Evolutionary conservation across 2,329 filamentous ascomycete species (phyloP).

Genomic region (Alternaria ventricosa): DNA sequence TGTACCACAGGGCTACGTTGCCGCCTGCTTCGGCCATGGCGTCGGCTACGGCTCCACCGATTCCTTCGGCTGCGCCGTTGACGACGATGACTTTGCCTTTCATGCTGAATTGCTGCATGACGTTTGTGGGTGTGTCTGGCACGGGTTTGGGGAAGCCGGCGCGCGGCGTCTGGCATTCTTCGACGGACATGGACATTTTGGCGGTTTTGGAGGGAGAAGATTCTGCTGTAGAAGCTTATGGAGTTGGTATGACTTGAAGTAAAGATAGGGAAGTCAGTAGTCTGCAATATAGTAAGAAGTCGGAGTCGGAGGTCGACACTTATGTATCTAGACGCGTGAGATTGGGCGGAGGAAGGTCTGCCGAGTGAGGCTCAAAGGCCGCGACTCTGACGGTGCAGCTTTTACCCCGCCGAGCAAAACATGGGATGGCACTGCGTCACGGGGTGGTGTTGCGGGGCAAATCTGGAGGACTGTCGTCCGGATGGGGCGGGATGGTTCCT

Average conservation of each 20-base stretch:
- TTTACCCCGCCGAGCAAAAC: constrained; percentile 6
- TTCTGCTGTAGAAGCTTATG: background rate
- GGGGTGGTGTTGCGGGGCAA: constrained; percentile 28
- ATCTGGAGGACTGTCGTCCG: constrained; percentile 28
- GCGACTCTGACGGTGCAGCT: constrained; percentile 1
- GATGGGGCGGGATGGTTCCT: constrained; percentile 9
- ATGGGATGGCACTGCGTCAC: constrained; percentile 19
- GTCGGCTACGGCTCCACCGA: constrained; percentile 55
- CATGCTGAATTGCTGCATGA: constrained; percentile 42
- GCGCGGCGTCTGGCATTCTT: constrained; percentile 34
- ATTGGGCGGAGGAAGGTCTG: background rate
- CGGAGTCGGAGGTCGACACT: background rate
- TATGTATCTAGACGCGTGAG: constrained; percentile 1
- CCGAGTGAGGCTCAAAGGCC: background rate
- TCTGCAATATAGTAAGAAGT: background rate
- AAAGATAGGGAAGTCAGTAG: background rate
- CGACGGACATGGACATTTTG: constrained; percentile 45
- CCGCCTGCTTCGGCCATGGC: constrained; percentile 51
- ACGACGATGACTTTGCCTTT: constrained; percentile 52
- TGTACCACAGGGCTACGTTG: constrained; percentile 56
- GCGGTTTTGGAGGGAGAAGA: constrained; percentile 2
- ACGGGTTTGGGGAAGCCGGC: constrained; percentile 35
- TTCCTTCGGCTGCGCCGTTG: constrained; percentile 60
- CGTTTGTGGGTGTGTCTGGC: constrained; percentile 36
- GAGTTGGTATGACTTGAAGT: background rate